Percentiles rank a stretch among this genome's conserved stretches.
Conservation (phyloP, 2,329 filamentous ascomycete genomes). For the Cephalotrichum gorgonifer region DNA sequence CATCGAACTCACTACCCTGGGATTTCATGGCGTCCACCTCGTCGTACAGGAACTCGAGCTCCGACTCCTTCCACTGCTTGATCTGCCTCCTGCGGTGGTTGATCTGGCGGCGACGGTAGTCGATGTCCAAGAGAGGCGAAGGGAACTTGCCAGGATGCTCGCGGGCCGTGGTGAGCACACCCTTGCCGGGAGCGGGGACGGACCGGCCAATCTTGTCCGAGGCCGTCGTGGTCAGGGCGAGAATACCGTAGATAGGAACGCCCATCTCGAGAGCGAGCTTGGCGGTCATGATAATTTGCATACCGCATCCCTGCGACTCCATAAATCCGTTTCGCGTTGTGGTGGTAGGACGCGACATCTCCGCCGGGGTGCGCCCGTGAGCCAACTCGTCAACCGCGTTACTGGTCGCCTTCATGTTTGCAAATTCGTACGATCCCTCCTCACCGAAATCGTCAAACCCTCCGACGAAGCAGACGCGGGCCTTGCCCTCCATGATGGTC, state of each 20-base stretch:
- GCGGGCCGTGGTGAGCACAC: conserved; percentile 90
- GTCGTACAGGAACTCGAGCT: conserved; percentile 85
- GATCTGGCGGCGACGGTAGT: conserved; percentile 91
- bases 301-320: conserved; percentile 97
- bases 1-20: conserved; percentile 62
- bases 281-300: conserved; percentile 97
- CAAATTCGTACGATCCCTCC: conserved; percentile 98
- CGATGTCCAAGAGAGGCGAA: conserved; percentile 91
- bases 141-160: conserved; percentile 88
- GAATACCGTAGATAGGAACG: conserved; percentile 90
- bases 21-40: conserved; percentile 87
- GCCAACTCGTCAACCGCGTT: conserved; percentile 95
- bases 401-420: conserved; percentile 99
- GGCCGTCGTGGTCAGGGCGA: conserved; percentile 88
- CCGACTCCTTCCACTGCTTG: conserved; percentile 92
- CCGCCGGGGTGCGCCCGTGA: conserved; percentile 85
- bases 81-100: conserved; percentile 90
- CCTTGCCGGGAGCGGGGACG: conserved; percentile 90
- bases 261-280: conserved; percentile 96
- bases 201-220: conserved; percentile 99
- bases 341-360: conserved; percentile 97
- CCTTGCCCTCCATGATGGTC: conserved; percentile 97
- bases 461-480: conserved; percentile 92
- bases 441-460: conserved; percentile 99
- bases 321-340: conserved; percentile 97